Percentiles rank a stretch among this genome's conserved stretches.
Evolutionary conservation across 768 basidiomycete genomes (phyloP).

Genomic region (Artomyces pyxidatus): DNA sequence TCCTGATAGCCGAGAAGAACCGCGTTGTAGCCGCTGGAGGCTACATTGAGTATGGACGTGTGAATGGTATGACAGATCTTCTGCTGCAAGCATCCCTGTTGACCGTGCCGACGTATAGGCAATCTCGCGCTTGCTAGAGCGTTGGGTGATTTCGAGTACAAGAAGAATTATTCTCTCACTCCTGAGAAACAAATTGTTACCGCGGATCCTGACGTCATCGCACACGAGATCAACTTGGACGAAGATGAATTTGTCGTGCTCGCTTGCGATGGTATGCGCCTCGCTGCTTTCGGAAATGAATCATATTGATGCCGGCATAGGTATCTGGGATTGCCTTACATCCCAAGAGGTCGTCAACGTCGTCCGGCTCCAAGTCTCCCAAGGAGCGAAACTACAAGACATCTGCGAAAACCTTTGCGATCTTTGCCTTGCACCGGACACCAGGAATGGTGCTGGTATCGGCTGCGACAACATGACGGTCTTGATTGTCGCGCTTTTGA

Average conservation of each 20-base stretch:
- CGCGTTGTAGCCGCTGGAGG: conserved; percentile 90
- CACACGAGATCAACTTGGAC: conserved; percentile 68
- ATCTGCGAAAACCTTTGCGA: conserved; percentile 89
- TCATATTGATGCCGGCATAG: conserved; percentile 32
- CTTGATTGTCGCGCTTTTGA: conserved; percentile 79
- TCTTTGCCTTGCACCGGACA: conserved; percentile 90
- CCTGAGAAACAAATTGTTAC: conserved; percentile 95
- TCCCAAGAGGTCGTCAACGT: conserved; percentile 93
- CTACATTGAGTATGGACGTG: conserved; percentile 92
- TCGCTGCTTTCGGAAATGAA: neutral
- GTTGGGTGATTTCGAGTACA: conserved; percentile 97
- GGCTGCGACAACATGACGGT: conserved; percentile 99
- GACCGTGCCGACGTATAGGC: conserved; percentile 37
- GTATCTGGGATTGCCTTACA: conserved; percentile 96
- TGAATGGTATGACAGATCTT: conserved; percentile 60
- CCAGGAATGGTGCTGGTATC: conserved; percentile 82
- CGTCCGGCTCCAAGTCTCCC: conserved; percentile 71
- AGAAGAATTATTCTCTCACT: conserved; percentile 75
- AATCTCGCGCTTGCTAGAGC: conserved; percentile 94
- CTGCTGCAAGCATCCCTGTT: neutral
- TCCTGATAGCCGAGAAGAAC: conserved; percentile 69
- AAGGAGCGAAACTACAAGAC: conserved; percentile 70
- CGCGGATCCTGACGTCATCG: conserved; percentile 83
- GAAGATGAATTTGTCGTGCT: conserved; percentile 97
- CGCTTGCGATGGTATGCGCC: conserved; percentile 83